A percentile compares a stretch with the other conserved stretches of the same genome.
Conservation (phyloP, 2,329 filamentous ascomycete genomes). For the Pyricularia sp. region DNA sequence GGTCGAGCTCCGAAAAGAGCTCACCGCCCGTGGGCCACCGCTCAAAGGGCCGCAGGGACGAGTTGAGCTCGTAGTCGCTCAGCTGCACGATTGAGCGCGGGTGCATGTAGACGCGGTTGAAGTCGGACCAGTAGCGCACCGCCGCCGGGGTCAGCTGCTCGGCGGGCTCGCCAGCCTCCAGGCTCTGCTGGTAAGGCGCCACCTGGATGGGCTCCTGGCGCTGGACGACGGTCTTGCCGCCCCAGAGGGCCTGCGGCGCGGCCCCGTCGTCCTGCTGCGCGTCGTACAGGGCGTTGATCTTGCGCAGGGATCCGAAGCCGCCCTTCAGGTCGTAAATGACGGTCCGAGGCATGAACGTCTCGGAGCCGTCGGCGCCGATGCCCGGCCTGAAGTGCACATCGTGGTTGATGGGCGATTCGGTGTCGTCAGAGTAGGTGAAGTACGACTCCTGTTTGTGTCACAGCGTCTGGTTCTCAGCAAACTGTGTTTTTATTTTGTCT, state of each 20-base stretch:
- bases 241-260: slow-evolving; percentile 32
- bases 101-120: slow-evolving; percentile 85
- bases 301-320: slow-evolving; percentile 78
- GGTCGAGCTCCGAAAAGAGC: slow-evolving; percentile 63
- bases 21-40: slow-evolving; percentile 65
- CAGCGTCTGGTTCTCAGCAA: background rate
- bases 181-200: slow-evolving; percentile 68
- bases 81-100: slow-evolving; percentile 80
- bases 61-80: slow-evolving; percentile 78
- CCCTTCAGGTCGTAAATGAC: slow-evolving; percentile 94
- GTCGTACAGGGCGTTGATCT: slow-evolving; percentile 84
- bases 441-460: slow-evolving; percentile 68
- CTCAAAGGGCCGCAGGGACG: slow-evolving; percentile 72
- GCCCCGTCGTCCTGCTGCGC: slow-evolving; percentile 21
- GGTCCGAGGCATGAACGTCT: slow-evolving; percentile 87
- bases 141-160: slow-evolving; percentile 51
- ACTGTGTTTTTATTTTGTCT: background rate
- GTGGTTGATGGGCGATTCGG: slow-evolving; percentile 65
- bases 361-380: slow-evolving; percentile 69
- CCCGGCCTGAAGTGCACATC: slow-evolving; percentile 85
- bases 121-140: slow-evolving; percentile 97
- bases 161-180: slow-evolving; percentile 63
- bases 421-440: slow-evolving; percentile 71
- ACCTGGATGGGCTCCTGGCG: slow-evolving; percentile 56
- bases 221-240: slow-evolving; percentile 58